These are phyloP conservation scores for Cladophialophora bantiana DNA, from an alignment of 2,329 filamentous ascomycete species.

Conservation along the genomic window DNA sequence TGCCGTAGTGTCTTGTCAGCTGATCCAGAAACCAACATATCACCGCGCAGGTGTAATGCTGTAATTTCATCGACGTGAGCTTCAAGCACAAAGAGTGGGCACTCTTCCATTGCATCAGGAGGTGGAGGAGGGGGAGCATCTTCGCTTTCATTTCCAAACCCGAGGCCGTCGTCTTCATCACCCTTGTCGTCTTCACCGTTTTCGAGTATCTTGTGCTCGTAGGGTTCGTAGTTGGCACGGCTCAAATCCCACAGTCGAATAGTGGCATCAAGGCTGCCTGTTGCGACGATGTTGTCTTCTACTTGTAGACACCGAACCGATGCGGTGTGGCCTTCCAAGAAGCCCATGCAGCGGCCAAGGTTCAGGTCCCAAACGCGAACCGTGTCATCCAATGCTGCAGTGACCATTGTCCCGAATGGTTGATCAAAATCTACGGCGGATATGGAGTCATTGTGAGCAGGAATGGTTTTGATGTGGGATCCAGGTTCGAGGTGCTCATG, in stretches of 20 bases:
- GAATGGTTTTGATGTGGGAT: conserved; percentile 83
- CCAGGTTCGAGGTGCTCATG: conserved; percentile 95
- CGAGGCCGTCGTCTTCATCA: conserved; percentile 67
- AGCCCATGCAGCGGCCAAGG: conserved; percentile 86
- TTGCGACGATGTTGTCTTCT: conserved; percentile 93
- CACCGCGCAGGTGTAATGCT: conserved; percentile 85
- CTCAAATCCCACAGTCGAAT: conserved; percentile 95
- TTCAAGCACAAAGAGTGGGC: conserved; percentile 84
- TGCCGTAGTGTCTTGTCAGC: conserved; percentile 96
- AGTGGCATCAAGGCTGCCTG: conserved; percentile 91
- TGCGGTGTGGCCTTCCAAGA: conserved; percentile 91
- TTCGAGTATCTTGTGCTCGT: conserved; percentile 60
- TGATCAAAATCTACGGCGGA: conserved; percentile 94
- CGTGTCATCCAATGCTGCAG: conserved; percentile 88
- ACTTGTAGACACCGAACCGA: conserved; percentile 93
- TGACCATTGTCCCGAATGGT: conserved; percentile 95
- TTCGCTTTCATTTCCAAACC: conserved; percentile 75
- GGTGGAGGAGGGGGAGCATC: conserved; percentile 71
- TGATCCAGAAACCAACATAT: conserved; percentile 92
- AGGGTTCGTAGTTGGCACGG: conserved; percentile 81
- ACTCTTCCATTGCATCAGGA: conserved; percentile 83
- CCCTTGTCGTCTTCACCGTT: conserved; percentile 56
- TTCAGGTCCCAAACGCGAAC: conserved; percentile 97
- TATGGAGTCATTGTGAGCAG: conserved; percentile 85
- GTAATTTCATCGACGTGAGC: conserved; percentile 95